Evolutionary conservation across 805 yeast species (phyloP).

Genomic region (Hanseniaspora guilliermondii): DNA sequence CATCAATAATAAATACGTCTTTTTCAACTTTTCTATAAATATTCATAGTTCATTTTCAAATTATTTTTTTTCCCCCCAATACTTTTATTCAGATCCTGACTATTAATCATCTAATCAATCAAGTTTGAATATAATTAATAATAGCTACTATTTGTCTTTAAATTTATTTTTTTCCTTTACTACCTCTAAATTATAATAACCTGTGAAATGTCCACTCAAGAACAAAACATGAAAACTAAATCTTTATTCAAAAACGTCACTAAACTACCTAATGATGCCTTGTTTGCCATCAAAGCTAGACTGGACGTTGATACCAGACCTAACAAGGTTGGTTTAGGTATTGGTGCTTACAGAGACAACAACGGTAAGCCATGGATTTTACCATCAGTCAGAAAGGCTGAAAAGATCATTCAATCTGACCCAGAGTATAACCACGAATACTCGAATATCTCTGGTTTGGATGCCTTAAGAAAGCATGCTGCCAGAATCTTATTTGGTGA

Average conservation of each 20-base stretch:
- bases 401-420: conserved; percentile 44
- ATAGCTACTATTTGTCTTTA: neutral
- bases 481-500: conserved; percentile 61
- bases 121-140: no score
- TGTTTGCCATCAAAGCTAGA: conserved; percentile 69
- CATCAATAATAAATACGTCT: no score
- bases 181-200: neutral
- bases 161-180: neutral
- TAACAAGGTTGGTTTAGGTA: conserved; percentile 72
- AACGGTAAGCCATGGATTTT: conserved; percentile 79
- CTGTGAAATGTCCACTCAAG: neutral
- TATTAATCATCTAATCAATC: no score
- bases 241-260: conserved; percentile 35
- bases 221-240: conserved; percentile 27
- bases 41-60: no score
- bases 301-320: conserved; percentile 44
- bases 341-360: conserved; percentile 91
- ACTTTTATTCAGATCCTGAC: neutral
- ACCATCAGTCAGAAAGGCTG: conserved; percentile 63
- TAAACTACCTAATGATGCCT: conserved; percentile 72
- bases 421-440: conserved; percentile 73
- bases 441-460: conserved; percentile 67
- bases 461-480: conserved; percentile 54
- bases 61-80: neutral
- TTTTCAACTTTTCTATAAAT: no score